A percentile compares a stretch with the other conserved stretches of the same genome.
Evolutionary conservation across 208 protist species (phyloP).

Genomic region (Angomonas deanei): DNA sequence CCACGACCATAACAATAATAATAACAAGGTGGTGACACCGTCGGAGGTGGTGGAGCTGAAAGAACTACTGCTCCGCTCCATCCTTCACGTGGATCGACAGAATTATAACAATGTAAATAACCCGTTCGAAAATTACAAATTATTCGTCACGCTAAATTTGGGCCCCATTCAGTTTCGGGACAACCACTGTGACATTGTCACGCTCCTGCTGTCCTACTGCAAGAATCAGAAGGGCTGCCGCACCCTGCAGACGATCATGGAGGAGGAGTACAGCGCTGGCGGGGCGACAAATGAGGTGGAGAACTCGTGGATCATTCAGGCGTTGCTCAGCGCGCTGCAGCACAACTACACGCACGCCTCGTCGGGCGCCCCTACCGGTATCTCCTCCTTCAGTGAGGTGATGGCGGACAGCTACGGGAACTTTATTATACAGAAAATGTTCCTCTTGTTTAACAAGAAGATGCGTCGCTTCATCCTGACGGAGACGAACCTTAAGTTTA

Average conservation of each 20-base stretch:
- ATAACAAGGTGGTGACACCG: background rate
- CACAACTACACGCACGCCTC: background rate
- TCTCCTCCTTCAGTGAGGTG: conserved; percentile 19
- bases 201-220: conserved; percentile 24
- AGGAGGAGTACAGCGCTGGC: conserved; percentile 24
- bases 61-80: too few species aligned
- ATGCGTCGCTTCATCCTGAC: conserved; percentile 26
- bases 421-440: conserved; percentile 92
- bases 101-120: conserved; percentile 3
- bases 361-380: background rate
- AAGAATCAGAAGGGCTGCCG: conserved; percentile 65
- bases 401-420: conserved; percentile 95
- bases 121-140: too few species aligned
- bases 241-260: conserved; percentile 53
- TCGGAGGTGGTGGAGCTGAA: background rate
- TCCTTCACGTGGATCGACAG: background rate
- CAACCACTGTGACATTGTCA: too few species aligned
- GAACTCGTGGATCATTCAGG: background rate
- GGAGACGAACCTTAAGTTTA: conserved; percentile 24
- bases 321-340: background rate
- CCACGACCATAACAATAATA: background rate
- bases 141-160: too few species aligned
- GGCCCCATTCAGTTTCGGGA: too few species aligned
- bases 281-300: background rate
- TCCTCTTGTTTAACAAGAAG: conserved; percentile 23